Evolutionary conservation across 1,284 basidiomycete species (phyloP), one percentile per base, ranked within the genome.

Genomic region (Trametes polyzona): DNA sequence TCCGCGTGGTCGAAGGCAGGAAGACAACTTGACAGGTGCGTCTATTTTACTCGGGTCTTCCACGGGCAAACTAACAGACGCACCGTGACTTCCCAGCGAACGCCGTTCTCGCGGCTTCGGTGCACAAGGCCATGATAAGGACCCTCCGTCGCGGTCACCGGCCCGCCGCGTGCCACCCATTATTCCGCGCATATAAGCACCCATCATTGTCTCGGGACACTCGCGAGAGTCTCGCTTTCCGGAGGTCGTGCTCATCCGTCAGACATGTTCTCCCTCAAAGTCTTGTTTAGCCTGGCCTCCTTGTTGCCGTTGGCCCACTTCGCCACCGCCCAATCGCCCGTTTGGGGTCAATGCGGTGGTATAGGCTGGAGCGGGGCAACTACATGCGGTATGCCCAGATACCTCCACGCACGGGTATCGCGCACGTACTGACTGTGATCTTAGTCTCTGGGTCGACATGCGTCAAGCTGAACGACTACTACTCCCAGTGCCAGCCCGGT

Each of bases 401-500:
- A 2, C 26, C 16, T 9, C n/a, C 8, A 5, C 6, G 4, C 16
- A 8, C 21, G 19, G 19, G 10, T 24, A 30, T 5, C 10, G 1
- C 32, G 17, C 14, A 17, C 3, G 2, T 2, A 19, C 43, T 40
- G 14, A 44, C 39, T 36, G 5, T 12, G 24, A 5, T 16, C 24
- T 32, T 33, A 58, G 72, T 62, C 4, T 36, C 71, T 16, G 73
- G 73, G 12, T 58, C 69, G 8, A 51, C 55, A 24, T 70, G 71
- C 59, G 56, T 60, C 21, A 46, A 52, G 16, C 49, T 47, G 6
- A 72, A 69, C 56, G 24, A 44, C 27, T 74, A 70, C 62, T 74
- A 72, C 64, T 73, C 68, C 10, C 72, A 73, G 41, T 73, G 70
- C 58, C 52, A 70, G 24, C 71, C 71, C 2, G 56, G 55, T 16